phyloP scores from a whole-genome alignment of 352 stramenopile genomes.

The Pythium sukuiense region DNA sequence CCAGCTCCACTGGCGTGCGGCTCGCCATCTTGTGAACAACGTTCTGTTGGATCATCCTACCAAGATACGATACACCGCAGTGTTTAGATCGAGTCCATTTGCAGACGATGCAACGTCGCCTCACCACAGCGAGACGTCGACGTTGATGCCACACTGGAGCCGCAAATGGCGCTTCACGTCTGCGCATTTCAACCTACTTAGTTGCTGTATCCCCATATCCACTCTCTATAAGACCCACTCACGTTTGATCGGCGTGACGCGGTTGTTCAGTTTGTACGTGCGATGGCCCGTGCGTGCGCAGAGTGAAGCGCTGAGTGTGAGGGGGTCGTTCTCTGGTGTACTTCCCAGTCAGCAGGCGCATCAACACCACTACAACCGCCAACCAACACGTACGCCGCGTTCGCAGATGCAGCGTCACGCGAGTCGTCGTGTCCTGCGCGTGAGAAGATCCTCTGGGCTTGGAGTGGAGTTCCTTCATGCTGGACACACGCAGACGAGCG shows the following conservation, averaged over 20 bases:
- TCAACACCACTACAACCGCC: neutral
- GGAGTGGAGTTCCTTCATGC: slow-evolving; percentile 37
- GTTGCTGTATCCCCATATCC: neutral
- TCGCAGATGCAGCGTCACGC: slow-evolving; percentile 31
- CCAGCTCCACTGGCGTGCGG: slow-evolving; percentile 31
- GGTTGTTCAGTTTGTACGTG: slow-evolving; percentile 43
- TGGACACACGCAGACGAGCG: slow-evolving; percentile 32
- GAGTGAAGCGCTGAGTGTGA: slow-evolving; percentile 30
- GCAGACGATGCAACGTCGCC: neutral
- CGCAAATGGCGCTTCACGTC: slow-evolving; percentile 45
- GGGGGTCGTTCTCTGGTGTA: slow-evolving; percentile 26
- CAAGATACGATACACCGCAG: neutral
- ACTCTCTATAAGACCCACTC: neutral
- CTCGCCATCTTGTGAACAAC: slow-evolving; percentile 41
- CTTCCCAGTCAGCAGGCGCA: neutral
- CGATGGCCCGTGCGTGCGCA: slow-evolving; percentile 32
- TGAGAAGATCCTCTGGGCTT: slow-evolving; percentile 13
- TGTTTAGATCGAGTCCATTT: neutral
- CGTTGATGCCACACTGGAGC: slow-evolving; percentile 38
- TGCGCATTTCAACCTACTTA: neutral
- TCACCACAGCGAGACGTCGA: slow-evolving; percentile 44
- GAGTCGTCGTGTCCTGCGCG: slow-evolving; percentile 24
- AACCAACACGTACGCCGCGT: slow-evolving; percentile 25
- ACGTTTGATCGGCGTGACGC: slow-evolving; percentile 38
- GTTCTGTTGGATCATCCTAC: slow-evolving; percentile 47